phyloP scores from a whole-genome alignment of 208 protist species.

The Entamoeba histolytica region DNA sequence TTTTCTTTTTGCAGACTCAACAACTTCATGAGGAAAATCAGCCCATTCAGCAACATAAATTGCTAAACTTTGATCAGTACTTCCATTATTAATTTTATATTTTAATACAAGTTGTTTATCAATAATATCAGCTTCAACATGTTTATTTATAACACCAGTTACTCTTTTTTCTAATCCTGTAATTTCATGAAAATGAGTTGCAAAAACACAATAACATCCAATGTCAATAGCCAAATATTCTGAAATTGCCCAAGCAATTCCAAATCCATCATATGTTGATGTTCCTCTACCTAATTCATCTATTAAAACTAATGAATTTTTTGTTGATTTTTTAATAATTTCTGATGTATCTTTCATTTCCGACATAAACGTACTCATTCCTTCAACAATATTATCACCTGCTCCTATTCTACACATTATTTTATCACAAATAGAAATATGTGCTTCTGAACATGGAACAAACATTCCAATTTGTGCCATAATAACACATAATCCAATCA shows the following conservation, averaged over 20 bases:
- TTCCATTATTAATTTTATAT: background rate
- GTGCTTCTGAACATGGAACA: background rate
- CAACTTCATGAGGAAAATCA: background rate
- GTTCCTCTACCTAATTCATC: conserved; percentile 82
- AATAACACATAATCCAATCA: background rate
- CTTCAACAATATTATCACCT: conserved; percentile 58
- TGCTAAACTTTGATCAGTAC: background rate
- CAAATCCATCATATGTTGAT: conserved; percentile 64
- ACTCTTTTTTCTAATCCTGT: conserved; percentile 24
- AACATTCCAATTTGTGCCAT: background rate
- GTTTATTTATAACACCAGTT: background rate
- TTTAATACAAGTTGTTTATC: background rate
- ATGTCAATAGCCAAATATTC: conserved; percentile 37
- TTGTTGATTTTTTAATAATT: conserved; percentile 55
- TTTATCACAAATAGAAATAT: background rate
- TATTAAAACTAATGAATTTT: conserved; percentile 62
- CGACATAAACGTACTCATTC: conserved; percentile 69
- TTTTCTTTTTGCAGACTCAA: background rate
- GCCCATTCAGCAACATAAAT: background rate
- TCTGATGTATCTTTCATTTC: conserved; percentile 77
- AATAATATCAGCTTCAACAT: background rate
- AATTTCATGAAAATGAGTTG: conserved; percentile 65
- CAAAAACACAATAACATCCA: conserved; percentile 56
- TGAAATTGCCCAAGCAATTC: conserved; percentile 66
- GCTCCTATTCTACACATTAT: conserved; percentile 72